Conservation (phyloP, 257 asterid genomes). For the Plantago elongata region DNA sequence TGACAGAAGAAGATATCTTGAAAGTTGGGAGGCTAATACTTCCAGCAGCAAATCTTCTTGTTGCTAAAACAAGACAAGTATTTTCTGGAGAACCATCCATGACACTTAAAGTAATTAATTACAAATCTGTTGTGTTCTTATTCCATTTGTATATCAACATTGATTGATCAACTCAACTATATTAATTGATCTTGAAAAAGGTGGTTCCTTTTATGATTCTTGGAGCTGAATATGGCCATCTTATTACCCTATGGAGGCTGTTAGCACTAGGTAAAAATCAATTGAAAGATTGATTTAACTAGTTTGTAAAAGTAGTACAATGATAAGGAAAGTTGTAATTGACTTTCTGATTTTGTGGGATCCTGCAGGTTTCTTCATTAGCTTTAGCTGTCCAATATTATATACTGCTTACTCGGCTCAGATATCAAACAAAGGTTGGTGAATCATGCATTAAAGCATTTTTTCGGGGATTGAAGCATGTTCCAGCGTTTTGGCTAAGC, state of each 20-base stretch:
- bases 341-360: neutral
- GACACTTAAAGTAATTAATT: conserved; percentile 74
- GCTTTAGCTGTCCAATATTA: conserved; percentile 73
- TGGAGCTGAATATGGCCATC: conserved; percentile 91
- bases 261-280: conserved; percentile 66
- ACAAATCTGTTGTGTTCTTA: neutral
- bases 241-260: conserved; percentile 69
- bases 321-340: neutral
- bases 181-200: neutral
- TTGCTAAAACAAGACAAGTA: conserved; percentile 48
- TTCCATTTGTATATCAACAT: neutral
- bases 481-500: neutral
- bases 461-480: neutral
- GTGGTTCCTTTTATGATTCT: conserved; percentile 66
- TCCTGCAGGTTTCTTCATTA: conserved; percentile 62
- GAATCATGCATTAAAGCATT: neutral
- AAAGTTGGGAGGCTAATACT: conserved; percentile 58
- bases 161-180: neutral
- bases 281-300: too few species aligned
- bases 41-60: conserved; percentile 71
- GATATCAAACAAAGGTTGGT: conserved; percentile 55
- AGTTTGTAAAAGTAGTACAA: too few species aligned
- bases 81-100: conserved; percentile 92
- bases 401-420: conserved; percentile 49
- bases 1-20: conserved; percentile 68